These are phyloP conservation scores for Talaromyces amestolkiae DNA, from an alignment of 2,329 filamentous ascomycete genomes.

Conservation along the genomic window DNA sequence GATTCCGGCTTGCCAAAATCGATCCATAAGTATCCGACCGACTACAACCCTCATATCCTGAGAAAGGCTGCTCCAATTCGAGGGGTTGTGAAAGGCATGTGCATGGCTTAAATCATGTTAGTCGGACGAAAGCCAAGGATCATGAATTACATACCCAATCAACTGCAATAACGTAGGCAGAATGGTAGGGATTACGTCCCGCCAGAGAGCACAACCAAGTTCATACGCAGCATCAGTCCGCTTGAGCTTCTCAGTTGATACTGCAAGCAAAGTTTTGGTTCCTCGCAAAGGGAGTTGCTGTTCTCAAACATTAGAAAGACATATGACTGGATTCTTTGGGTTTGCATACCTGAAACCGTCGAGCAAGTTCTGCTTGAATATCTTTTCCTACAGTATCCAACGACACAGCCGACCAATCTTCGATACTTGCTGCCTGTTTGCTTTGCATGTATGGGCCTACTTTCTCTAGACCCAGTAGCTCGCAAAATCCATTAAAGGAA, in stretches of 20 bases:
- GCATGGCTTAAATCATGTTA: constrained; percentile 62
- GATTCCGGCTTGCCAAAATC: constrained; percentile 98
- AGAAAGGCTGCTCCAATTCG: constrained; percentile 77
- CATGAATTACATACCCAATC: constrained; percentile 55
- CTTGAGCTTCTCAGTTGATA: constrained; percentile 84
- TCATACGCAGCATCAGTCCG: constrained; percentile 70
- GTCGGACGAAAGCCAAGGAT: neutral
- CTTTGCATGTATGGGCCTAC: constrained; percentile 75
- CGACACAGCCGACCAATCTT: constrained; percentile 76
- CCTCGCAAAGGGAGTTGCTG: constrained; percentile 74
- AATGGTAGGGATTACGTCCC: constrained; percentile 74
- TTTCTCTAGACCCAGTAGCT: constrained; percentile 73
- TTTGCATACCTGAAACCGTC: constrained; percentile 22
- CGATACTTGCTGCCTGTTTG: constrained; percentile 69
- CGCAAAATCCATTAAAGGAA: constrained; percentile 75
- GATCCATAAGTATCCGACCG: constrained; percentile 79
- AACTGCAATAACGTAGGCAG: constrained; percentile 84
- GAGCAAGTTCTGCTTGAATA: constrained; percentile 73
- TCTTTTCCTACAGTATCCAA: constrained; percentile 76
- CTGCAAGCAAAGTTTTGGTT: constrained; percentile 88
- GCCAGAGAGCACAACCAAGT: constrained; percentile 78
- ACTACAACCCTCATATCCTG: constrained; percentile 74
- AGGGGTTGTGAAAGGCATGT: constrained; percentile 83
- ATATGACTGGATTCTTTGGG: constrained; percentile 10
- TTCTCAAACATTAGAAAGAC: constrained; percentile 12